These are phyloP conservation scores for Ophiostoma populinum DNA, from an alignment of 2,329 filamentous ascomycete genomes.

Conservation along the genomic window DNA sequence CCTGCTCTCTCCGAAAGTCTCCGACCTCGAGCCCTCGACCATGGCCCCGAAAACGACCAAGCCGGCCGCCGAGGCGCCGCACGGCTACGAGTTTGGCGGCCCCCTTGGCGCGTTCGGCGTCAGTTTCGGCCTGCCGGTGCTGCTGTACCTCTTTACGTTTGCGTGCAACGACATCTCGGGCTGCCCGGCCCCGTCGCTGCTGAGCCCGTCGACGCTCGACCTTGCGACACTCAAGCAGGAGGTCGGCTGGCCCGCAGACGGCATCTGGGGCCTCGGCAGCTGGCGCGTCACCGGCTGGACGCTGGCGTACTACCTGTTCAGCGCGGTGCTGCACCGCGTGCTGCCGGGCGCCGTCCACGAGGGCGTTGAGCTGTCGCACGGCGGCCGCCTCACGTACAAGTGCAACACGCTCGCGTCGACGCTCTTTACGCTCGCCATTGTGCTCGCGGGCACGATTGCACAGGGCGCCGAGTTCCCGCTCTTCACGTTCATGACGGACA, in stretches of 20 bases:
- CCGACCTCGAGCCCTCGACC: background rate
- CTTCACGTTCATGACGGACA: slow-evolving; percentile 86
- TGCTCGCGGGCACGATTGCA: slow-evolving; percentile 55
- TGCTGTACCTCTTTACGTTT: slow-evolving; percentile 67
- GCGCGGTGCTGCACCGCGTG: slow-evolving; percentile 54
- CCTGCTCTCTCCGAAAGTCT: background rate
- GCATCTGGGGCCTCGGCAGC: slow-evolving; percentile 53
- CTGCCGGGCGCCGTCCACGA: slow-evolving; percentile 58
- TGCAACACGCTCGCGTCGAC: slow-evolving; percentile 68
- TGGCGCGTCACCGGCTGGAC: slow-evolving; percentile 52
- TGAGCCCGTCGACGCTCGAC: slow-evolving; percentile 54
- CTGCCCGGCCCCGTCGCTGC: slow-evolving; percentile 69
- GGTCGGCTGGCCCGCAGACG: slow-evolving; percentile 62
- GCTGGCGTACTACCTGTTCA: slow-evolving; percentile 62
- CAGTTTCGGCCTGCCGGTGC: slow-evolving; percentile 61
- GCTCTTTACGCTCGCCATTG: slow-evolving; percentile 51
- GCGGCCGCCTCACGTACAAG: slow-evolving; percentile 64
- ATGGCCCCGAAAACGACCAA: slow-evolving; percentile 6
- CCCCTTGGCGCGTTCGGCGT: slow-evolving; percentile 57
- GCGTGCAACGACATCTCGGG: slow-evolving; percentile 85
- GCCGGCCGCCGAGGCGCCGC: slow-evolving; percentile 10
- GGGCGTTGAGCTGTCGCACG: slow-evolving; percentile 51
- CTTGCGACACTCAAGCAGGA: slow-evolving; percentile 60
- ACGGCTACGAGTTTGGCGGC: slow-evolving; percentile 35
- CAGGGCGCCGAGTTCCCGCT: slow-evolving; percentile 70